Conservation (phyloP, 2,329 filamentous ascomycete species). For the Thermoascus crustaceus region DNA sequence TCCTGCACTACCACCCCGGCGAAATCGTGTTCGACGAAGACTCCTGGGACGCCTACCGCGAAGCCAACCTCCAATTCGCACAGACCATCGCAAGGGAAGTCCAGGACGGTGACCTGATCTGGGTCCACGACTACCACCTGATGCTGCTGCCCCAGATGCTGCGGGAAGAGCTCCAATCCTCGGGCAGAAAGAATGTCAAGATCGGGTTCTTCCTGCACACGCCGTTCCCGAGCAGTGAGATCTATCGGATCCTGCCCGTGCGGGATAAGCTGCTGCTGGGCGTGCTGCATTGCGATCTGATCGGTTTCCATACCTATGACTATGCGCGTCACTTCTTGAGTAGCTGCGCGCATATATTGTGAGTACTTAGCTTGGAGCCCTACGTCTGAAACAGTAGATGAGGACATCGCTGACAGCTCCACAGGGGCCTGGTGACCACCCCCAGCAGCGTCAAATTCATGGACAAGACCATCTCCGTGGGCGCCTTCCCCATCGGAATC, state of each 20-base stretch:
- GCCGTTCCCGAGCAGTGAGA: slow-evolving; percentile 92
- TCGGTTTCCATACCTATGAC: slow-evolving; percentile 98
- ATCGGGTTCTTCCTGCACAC: slow-evolving; percentile 98
- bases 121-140: slow-evolving; percentile 97
- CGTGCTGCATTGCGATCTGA: slow-evolving; percentile 84
- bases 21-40: slow-evolving; percentile 97
- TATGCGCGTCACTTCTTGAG: slow-evolving; percentile 97
- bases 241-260: slow-evolving; percentile 91
- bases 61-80: slow-evolving; percentile 88
- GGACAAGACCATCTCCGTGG: slow-evolving; percentile 79
- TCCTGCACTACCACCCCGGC: slow-evolving; percentile 97
- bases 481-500: slow-evolving; percentile 95
- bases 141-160: slow-evolving; percentile 97
- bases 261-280: slow-evolving; percentile 80
- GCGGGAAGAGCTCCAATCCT: slow-evolving; percentile 71
- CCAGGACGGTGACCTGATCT: slow-evolving; percentile 87
- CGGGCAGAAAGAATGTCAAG: slow-evolving; percentile 78
- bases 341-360: slow-evolving; percentile 89
- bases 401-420: slow-evolving; percentile 6
- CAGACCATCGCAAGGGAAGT: slow-evolving; percentile 80
- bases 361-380: too few species aligned
- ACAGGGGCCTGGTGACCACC: slow-evolving; percentile 55
- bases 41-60: slow-evolving; percentile 85
- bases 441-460: slow-evolving; percentile 91
- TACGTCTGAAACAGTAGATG: too few species aligned